Base-by-base conservation (phyloP, 768 basidiomycete genomes). In the Mycena polygramma region DNA sequence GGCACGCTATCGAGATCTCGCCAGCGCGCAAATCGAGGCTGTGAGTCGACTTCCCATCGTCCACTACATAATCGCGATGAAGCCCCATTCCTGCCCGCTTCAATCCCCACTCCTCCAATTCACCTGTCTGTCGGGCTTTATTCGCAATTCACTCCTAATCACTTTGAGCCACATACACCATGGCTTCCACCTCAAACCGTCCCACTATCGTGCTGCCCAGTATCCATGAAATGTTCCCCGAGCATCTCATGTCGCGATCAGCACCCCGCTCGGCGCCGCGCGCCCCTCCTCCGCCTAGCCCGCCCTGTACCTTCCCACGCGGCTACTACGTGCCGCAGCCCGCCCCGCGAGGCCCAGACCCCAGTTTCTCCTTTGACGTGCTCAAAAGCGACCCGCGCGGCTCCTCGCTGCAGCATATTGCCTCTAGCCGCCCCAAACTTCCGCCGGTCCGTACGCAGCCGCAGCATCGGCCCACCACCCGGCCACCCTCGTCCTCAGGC, bases 201-300 rank as follows among this genome's bases (percentile, higher is more conserved):
- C 30, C 30, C 30, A 30, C 30, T 30, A 30, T 61, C 46, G 60
- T 61, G 24, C 60, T 61, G 30, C 60, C 60, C 22, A 61, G 60
- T 41, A 61, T 61, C 36, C 60, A 51, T 24, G 60, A 61, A 15
- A 61, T 61, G 60, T 61, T 61, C 46, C 60, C 60, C 48, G 60
- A 61, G 19, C 45, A 61, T 26, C 46, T 61, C 26, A n/a, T 61
- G 30, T 30, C 60, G 35, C 55, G 19, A 19, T 13, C 57, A 39
- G 8, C 43, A 43, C 43, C 39, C n/a, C 15, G 45, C 39, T 22
- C 45, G 15, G 5, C 26, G 15, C 46, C 10, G 14, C 45, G 15
- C 7, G 26, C 20, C 41, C 43, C 15, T 15, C 26, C 48, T 11
- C 30, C 24, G 35, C 14, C 17, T 20, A 19, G 48, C 48, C 9